phyloP scores from a whole-genome alignment of 2,329 filamentous ascomycete species.

The Exutisphaerella laricina region DNA sequence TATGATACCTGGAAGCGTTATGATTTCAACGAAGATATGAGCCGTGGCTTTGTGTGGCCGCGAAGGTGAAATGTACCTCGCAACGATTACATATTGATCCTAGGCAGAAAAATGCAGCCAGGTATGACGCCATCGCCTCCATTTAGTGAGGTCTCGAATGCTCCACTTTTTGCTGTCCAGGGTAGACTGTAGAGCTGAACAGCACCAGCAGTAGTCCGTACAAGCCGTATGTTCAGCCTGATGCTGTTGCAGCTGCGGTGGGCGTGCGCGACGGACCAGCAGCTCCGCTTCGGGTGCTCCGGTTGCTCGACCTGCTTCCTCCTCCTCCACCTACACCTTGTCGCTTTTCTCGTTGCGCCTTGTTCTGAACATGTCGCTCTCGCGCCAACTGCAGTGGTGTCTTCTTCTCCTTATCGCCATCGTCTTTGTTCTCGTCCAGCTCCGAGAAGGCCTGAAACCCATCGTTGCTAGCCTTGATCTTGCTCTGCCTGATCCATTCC shows the following conservation, averaged over 20 bases:
- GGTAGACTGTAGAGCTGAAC: neutral
- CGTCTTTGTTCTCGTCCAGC: conserved; percentile 31
- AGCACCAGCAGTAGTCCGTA: too few species aligned
- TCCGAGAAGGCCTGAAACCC: conserved; percentile 49
- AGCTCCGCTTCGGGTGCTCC: conserved; percentile 1
- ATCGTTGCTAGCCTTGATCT: conserved; percentile 47
- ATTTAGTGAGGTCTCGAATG: conserved; percentile 1
- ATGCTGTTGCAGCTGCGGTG: conserved; percentile 10
- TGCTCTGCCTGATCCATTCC: conserved; percentile 60
- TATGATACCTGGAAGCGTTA: too few species aligned
- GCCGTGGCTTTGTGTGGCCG: conserved; percentile 1
- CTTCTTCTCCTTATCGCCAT: conserved; percentile 32
- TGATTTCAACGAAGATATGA: too few species aligned
- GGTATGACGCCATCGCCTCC: conserved; percentile 3
- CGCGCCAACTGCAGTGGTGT: conserved; percentile 54
- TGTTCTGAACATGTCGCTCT: conserved; percentile 49
- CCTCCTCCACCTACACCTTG: conserved; percentile 1
- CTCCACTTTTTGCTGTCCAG: neutral
- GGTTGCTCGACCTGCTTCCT: conserved; percentile 6
- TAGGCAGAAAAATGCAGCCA: neutral
- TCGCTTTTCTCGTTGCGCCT: conserved; percentile 31
- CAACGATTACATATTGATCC: neutral
- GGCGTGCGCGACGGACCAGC: conserved; percentile 6
- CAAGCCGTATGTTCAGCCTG: conserved; percentile 9
- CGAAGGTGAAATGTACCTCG: neutral